Evolutionary conservation across 345 rosid genomes (phyloP).

Genomic region (Eucalyptus erythrocorys): DNA sequence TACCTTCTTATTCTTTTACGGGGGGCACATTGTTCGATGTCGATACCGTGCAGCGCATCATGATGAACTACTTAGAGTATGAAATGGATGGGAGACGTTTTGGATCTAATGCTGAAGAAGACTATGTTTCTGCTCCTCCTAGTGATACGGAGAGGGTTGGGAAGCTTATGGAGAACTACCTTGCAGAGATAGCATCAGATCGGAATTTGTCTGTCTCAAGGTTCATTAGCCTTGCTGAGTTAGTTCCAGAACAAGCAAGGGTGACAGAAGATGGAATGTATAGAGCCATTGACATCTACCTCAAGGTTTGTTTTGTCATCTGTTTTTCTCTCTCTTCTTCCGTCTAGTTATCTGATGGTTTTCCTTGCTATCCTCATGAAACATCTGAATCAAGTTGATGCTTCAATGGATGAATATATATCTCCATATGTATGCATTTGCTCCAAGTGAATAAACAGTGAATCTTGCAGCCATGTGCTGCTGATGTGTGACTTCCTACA

Average conservation of each 20-base stretch:
- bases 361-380: neutral
- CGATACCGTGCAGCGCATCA: slow-evolving; percentile 68
- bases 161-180: slow-evolving; percentile 78
- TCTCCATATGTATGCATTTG: neutral
- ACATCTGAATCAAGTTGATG: neutral
- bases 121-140: slow-evolving; percentile 24
- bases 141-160: slow-evolving; percentile 74
- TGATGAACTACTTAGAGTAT: slow-evolving; percentile 58
- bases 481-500: neutral
- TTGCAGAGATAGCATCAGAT: slow-evolving; percentile 85
- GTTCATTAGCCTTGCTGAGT: slow-evolving; percentile 61
- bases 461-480: neutral
- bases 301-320: slow-evolving; percentile 44
- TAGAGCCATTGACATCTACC: slow-evolving; percentile 80
- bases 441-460: neutral
- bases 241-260: slow-evolving; percentile 73
- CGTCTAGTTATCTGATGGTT: neutral
- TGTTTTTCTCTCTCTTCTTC: neutral
- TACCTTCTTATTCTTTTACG: slow-evolving; percentile 64
- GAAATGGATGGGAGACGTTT: slow-evolving; percentile 34
- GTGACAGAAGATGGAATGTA: slow-evolving; percentile 85
- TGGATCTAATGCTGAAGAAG: slow-evolving; percentile 21
- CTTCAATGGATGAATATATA: neutral
- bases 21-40: slow-evolving; percentile 81
- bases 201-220: slow-evolving; percentile 45